Evolutionary conservation across 2,329 filamentous ascomycete species (phyloP).

Genomic region (Incumbomyces delicatus): DNA sequence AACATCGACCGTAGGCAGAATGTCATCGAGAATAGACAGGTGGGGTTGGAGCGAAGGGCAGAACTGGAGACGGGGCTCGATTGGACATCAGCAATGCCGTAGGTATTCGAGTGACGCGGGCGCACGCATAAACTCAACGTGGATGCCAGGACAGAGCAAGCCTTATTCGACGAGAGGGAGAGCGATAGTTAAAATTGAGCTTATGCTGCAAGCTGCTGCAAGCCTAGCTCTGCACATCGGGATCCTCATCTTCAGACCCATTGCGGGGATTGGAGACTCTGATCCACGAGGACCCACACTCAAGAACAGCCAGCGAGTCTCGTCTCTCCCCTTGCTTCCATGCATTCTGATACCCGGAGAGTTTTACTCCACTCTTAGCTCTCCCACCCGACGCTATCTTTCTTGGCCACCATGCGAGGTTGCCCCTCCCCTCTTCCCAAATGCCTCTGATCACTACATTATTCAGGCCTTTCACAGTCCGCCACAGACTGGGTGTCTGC

Average conservation of each 20-base stretch:
- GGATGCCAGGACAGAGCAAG: background rate
- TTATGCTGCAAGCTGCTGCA: too few species aligned
- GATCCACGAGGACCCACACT: background rate
- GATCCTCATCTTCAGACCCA: background rate
- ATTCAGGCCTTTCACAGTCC: too few species aligned
- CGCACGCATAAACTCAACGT: background rate
- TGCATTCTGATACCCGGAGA: background rate
- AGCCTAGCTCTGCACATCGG: background rate
- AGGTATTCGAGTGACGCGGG: slow-evolving; percentile 1
- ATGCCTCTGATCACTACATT: background rate
- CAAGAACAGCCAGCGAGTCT: background rate
- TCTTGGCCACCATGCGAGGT: slow-evolving; percentile 8
- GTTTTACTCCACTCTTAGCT: too few species aligned
- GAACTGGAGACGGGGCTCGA: background rate
- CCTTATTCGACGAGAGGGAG: background rate
- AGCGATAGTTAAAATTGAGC: background rate
- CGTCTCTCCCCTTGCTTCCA: background rate
- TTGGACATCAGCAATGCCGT: background rate
- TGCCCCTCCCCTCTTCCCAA: background rate
- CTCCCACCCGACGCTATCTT: slow-evolving; percentile 1
- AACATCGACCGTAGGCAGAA: background rate
- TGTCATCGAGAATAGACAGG: background rate
- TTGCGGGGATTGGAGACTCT: slow-evolving; percentile 6
- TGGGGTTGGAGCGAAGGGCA: background rate
- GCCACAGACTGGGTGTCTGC: background rate